Base-by-base conservation (phyloP, 805 yeast genomes). In the Wickerhamiella azymoides region DNA sequence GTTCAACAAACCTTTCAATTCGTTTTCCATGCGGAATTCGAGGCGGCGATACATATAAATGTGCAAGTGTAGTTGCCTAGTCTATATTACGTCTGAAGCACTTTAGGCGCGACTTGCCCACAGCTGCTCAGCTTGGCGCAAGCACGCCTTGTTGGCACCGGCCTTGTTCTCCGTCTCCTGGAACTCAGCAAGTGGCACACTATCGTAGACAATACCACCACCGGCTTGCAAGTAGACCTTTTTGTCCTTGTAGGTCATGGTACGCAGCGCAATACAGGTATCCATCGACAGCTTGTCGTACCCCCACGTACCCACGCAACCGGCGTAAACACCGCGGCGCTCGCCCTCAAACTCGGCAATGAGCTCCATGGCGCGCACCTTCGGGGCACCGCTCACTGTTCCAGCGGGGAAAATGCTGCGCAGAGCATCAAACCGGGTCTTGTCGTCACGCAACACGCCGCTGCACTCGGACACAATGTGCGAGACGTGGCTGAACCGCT, bases 401-500 rank as follows among this genome's bases (percentile, higher is more conserved):
- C 99, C 99, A 1, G 98, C 98, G 17, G 99, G 99, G 77, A 92
- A 92, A 46, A 92, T 84, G 2, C 96, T 86, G 62, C 98, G 76
- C 66, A 92, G 86, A 0, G 98, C 98, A 67, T 92, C 99, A 59
- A 92, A 92, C 52, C 97, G 72, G 10, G 89, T 79, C 68, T 84
- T 80, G 49, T 74, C 96, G 0, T 69, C 64, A 59, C 99, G 73
- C 57, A 92, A 69, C 1, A 80, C 84, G 11, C 99, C 99, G 50
- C 93, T 80, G 17, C 89, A 96, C 63, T 89, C 93, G 2, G 94
- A 82, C 2, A 89, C 96, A 54, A 92, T 70, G 65, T 92, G 99
- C 81, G 88, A 88, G 35, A 92, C 99, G 62, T 92, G 99, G 14
- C 94, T 82, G 59, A 92, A 92, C 59, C 95, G 74, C 66, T 92